Evolutionary conservation across 225 moss, liverwort and hornwort species (phyloP), one percentile per base, ranked within the genome.

Genomic region (Climacium dendroides): DNA sequence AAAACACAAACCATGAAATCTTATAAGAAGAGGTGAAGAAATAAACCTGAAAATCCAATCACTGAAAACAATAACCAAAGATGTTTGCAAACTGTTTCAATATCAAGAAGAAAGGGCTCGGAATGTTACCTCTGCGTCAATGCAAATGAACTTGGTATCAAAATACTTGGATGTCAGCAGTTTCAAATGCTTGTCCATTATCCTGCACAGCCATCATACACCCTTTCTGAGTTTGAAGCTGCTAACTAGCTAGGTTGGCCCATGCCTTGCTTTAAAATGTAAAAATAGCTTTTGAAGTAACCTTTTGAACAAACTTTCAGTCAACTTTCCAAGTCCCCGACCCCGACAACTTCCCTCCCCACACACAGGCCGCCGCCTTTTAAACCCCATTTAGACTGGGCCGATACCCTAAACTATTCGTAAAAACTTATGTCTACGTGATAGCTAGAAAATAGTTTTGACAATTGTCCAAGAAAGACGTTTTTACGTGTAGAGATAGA

Each of bases 111-210:
- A 47, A 54, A 69, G 52, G 45, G 66, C 34, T 48, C 34, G n/a
- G 39, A 61, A 29, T 55, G 45, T 77, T 74, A 96, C 97, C 94
- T 97, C 96, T 76, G 99, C 97, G 86, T 99, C 96, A 71, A 97
- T 94, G 90, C 89, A 95, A 81, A 96, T 94, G 87, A 99, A 97
- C 89, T 95, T 95, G 10, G 99, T 96, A 83, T 96, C 95, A 82
- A 96, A 96, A 85, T 93, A 97, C 79, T 88, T 92, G 4, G 90
- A 87, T 47, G 97, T 92, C 78, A 99, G 81, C 83, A 95, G 86
- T 89, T 90, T 91, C 78, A 99, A 70, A 84, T 97, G 97, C 86
- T 96, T 96, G 87, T 96, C 99, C 95, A 97, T 94, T 34, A 97
- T 99, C 90, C 97, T 99, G 89, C 87, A 58, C 45, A 90, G 75